Evolutionary conservation across 495 filamentous ascomycete species (phyloP), one percentile per base, ranked within the genome.

Genomic region (Achaetomiella virescens): DNA sequence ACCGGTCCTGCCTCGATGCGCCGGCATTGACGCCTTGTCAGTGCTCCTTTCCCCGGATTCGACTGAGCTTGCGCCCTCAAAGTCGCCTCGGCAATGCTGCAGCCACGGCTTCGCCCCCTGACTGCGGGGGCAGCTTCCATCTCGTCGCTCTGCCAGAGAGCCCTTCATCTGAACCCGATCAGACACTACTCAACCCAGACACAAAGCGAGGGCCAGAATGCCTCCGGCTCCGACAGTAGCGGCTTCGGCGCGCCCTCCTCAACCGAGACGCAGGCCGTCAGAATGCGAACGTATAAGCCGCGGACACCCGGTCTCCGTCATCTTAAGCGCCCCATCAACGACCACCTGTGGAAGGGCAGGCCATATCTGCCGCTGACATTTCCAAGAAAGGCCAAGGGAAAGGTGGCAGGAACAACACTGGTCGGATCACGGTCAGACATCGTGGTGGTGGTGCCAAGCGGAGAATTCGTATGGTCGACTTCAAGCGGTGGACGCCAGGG

Each of bases 301-400:
- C 86, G 89, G 49, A 98, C 95, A 10, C 93, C 93, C 38, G 95
- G 93, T 81, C 66, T 96, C 38, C 86, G 93, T 56, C 95, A 98
- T 79, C 76, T 98, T 52, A 85, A 83, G 57, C 80, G 93, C 17
- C 90, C 93, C 10, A 85, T 97, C 66, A 96, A 96, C 72, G 93
- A 97, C 59, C 95, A 97, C 69, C 77, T 98, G 29, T 97, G 87
- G 86, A 96, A 95, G 75, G 92, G 91, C 44, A 80, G 91, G 38
- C 90, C 95, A 0, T 84, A 85, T 59, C 77, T 86, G 11, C 84
- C 84, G 41, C 78, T 98, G 67, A 98, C 93, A 2, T 89, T 88
- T 61, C 79, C 37, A 95, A 96, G 72, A 89, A 89, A 70, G 93
- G 93, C 27, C 89, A 93, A 51, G 83, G 79, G 20, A 95, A 95